phyloP scores from a whole-genome alignment of 1,284 basidiomycete species.

The Marasmius tenuissimus region DNA sequence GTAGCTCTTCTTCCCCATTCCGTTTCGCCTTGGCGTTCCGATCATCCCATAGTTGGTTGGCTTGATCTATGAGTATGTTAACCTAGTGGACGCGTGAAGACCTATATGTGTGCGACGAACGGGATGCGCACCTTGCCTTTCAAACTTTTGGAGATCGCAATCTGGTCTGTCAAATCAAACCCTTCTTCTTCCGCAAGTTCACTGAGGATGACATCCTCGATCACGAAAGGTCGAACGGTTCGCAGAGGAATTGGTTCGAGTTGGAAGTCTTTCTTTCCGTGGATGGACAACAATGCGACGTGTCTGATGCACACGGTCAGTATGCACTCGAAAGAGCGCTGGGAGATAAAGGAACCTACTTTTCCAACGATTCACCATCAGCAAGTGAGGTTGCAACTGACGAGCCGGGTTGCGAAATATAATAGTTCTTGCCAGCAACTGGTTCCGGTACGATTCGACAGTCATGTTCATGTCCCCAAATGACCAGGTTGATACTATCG shows the following conservation, averaged over 20 bases:
- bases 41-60: conserved; percentile 79
- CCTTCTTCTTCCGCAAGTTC: conserved; percentile 77
- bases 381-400: conserved; percentile 93
- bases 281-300: conserved; percentile 83
- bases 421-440: conserved; percentile 90
- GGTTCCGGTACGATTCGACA: conserved; percentile 89
- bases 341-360: conserved; percentile 50
- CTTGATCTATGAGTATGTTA: conserved; percentile 76
- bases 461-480: conserved; percentile 99
- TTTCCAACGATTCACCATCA: conserved; percentile 86
- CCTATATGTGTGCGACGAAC: not conserved
- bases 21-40: conserved; percentile 63
- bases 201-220: conserved; percentile 77
- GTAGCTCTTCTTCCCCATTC: conserved; percentile 69
- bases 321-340: conserved; percentile 3
- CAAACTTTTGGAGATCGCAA: conserved; percentile 79
- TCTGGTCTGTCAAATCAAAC: conserved; percentile 77
- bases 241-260: conserved; percentile 85
- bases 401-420: conserved; percentile 93
- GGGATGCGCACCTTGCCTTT: conserved; percentile 57
- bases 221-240: conserved; percentile 94
- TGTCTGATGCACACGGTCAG: conserved; percentile 52
- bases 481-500: conserved; percentile 88
- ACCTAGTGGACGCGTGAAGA: conserved; percentile 47
- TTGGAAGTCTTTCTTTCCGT: conserved; percentile 79